Base-by-base conservation (phyloP, 345 rosid genomes). In the Citrus sp. region DNA sequence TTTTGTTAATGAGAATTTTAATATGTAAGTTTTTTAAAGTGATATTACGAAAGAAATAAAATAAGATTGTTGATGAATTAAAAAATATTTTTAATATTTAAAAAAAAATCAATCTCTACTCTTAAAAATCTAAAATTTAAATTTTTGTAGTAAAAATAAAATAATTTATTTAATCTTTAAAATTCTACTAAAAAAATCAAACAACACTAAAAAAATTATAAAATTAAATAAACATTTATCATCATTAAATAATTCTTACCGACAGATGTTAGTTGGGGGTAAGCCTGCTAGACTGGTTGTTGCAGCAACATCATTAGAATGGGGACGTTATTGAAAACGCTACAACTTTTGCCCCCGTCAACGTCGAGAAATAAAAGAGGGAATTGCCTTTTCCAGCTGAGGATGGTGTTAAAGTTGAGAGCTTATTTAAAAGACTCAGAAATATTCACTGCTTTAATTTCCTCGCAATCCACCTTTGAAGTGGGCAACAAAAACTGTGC, bases 81-180 rank as follows among this genome's bases (percentile, higher is more conserved):
- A 42, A 42, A 42, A 3, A 10, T 42, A 10, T 2, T 9, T 9
- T 42, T 10, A 42, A 10, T 42, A 42, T 42, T 42, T 40, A 10
- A 9, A 42, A 42, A 42, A 9, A 42, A 9, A 2, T 10, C 0
- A 40, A 3, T 2, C 2, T 10, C 6, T 42, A 42, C 4, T 10
- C 0, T 10, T 42, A 42, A 9, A 42, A 42, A 0, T 42, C 0
- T 42, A 12, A 12, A 46, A 46, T 46, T 46, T 12, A 2, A 46
- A 3, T 0, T 46, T 12, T 12, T 3, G 0, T 46, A 12, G 0
- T 12, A 46, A 3, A 46, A 3, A 3, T 13, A 46, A 13, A 46
- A 46, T 46, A 46, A 12, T 46, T 12, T 46, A 46, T 12, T 46
- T 46, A 12, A 13, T 3, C 1, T 46, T 46, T 13, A 46, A 46